Evolutionary conservation across 768 basidiomycete genomes (phyloP).

Genomic region (Boletus sp.): DNA sequence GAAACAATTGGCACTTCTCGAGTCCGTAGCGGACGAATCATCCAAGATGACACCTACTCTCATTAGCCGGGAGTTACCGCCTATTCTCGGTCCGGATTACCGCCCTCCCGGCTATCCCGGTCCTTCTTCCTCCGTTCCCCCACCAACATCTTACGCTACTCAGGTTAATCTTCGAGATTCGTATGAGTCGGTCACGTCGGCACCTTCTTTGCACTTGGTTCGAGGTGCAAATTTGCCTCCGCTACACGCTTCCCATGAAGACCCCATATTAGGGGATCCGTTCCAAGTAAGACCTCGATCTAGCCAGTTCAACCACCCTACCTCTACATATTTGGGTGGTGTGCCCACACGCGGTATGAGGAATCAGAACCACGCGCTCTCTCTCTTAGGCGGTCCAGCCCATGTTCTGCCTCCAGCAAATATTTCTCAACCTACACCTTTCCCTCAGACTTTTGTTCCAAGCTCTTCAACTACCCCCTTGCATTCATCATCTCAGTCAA

Average conservation of each 20-base stretch:
- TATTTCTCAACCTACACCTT: conserved; percentile 8
- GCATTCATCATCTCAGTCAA: conserved; percentile 12
- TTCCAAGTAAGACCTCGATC: conserved; percentile 49
- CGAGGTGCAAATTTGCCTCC: conserved; percentile 5
- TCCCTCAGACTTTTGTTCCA: conserved; percentile 16
- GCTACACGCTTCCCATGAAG: conserved; percentile 7
- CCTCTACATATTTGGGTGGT: conserved; percentile 11
- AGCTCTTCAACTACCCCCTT: conserved; percentile 20
- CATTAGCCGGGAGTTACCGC: conserved; percentile 26
- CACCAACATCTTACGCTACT: conserved; percentile 16
- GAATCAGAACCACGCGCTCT: conserved; percentile 16
- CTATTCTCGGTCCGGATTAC: conserved; percentile 1
- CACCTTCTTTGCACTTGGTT: conserved; percentile 5
- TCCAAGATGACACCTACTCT: conserved; percentile 54
- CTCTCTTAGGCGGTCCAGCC: conserved; percentile 8
- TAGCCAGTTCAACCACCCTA: conserved; percentile 42
- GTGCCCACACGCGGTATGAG: conserved; percentile 4
- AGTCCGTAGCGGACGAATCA: conserved; percentile 72
- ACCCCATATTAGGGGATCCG: conserved; percentile 23
- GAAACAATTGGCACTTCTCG: conserved; percentile 69
- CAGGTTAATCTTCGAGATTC: conserved; percentile 28
- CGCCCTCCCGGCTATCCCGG: conserved; percentile 8
- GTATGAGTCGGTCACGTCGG: conserved; percentile 34
- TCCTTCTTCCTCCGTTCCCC: conserved; percentile 30
- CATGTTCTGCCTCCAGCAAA: conserved; percentile 5